A percentile compares a stretch with the other conserved stretches of the same genome.
Conservation (phyloP, 2,329 filamentous ascomycete species). For the Cladosporium velox region DNA sequence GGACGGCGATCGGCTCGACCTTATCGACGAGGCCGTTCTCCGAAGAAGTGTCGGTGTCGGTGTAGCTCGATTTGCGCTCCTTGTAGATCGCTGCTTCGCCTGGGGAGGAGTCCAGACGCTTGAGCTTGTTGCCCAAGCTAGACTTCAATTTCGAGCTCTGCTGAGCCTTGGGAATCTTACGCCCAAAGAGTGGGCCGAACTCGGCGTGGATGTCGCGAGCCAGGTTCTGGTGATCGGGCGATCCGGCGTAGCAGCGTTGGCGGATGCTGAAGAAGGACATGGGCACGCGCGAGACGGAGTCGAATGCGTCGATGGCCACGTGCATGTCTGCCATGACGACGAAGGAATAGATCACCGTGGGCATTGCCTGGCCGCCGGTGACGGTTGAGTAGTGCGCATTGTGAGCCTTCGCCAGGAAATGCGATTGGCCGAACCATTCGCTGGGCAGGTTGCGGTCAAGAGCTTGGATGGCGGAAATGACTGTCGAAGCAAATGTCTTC, state of each 20-base stretch:
- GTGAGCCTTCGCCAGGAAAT: constrained; percentile 47
- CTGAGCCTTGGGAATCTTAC: constrained; percentile 25
- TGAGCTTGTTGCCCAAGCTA: constrained; percentile 8
- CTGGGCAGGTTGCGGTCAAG: constrained; percentile 41
- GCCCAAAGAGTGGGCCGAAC: constrained; percentile 44
- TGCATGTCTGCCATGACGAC: constrained; percentile 41
- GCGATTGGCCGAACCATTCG: constrained; percentile 44
- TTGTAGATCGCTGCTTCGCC: constrained; percentile 6
- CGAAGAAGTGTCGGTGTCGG: constrained; percentile 18
- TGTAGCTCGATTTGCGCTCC: constrained; percentile 19
- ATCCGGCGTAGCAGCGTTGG: constrained; percentile 47
- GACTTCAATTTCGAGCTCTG: constrained; percentile 18
- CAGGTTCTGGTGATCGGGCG: constrained; percentile 49
- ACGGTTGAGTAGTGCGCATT: constrained; percentile 35
- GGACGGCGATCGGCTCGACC: constrained; percentile 8
- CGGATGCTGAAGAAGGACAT: constrained; percentile 49
- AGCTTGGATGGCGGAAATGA: constrained; percentile 36
- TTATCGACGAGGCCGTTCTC: constrained; percentile 18
- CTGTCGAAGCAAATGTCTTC: constrained; percentile 40
- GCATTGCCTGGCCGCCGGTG: constrained; percentile 28
- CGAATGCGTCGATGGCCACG: constrained; percentile 31
- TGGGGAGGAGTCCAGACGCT: constrained; percentile 4
- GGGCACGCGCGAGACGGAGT: constrained; percentile 40
- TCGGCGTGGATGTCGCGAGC: constrained; percentile 49
- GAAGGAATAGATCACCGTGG: constrained; percentile 47